Evolutionary conservation across 352 stramenopile genomes (phyloP).

Genomic region (Phytopythium helicoides): DNA sequence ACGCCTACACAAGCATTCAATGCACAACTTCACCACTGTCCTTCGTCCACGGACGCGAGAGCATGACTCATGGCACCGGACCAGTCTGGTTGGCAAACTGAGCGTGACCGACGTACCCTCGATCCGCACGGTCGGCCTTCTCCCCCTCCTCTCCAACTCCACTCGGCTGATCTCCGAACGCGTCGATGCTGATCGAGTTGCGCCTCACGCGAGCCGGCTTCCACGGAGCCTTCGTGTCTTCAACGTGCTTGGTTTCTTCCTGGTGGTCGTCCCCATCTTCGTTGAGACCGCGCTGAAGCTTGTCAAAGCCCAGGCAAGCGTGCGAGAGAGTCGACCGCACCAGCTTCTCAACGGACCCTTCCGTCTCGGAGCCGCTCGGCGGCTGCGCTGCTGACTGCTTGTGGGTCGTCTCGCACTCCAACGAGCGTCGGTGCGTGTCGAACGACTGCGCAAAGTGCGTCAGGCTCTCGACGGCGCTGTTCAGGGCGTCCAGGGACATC

Average conservation of each 20-base stretch:
- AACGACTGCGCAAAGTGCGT: conserved; percentile 1
- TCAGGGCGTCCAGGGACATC: not conserved
- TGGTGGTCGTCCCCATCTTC: not conserved
- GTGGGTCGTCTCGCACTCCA: not conserved
- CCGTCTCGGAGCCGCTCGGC: not conserved
- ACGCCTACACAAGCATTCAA: no score
- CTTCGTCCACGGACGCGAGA: no score
- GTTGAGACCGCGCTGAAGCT: conserved; percentile 2
- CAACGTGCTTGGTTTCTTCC: no score
- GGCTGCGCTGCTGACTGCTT: not conserved
- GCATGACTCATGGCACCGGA: not conserved
- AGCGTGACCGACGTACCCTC: not conserved
- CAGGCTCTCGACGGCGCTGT: conserved; percentile 2
- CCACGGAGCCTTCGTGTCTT: not conserved
- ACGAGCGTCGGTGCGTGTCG: not conserved
- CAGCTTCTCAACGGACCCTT: conserved; percentile 2
- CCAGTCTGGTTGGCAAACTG: not conserved
- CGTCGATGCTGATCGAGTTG: not conserved
- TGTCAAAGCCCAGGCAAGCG: conserved; percentile 1
- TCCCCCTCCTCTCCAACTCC: not conserved
- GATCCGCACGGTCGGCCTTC: not conserved
- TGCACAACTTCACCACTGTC: no score
- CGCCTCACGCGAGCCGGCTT: not conserved
- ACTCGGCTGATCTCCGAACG: not conserved
- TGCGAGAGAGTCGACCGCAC: not conserved